Evolutionary conservation across 257 asterid genomes (phyloP).

Genomic region (Gentiana dahurica): DNA sequence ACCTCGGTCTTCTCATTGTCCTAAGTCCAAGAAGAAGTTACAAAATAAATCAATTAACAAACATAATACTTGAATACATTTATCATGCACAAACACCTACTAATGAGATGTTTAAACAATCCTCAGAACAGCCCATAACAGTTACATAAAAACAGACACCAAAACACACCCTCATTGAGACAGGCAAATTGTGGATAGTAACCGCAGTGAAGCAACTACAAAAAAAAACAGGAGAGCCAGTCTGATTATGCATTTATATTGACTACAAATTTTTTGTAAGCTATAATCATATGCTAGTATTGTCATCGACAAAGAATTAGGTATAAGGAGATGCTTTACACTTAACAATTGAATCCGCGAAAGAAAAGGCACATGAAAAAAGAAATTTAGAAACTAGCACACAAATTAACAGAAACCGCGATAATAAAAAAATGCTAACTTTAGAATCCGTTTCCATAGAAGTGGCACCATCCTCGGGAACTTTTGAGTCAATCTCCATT

Average conservation of each 20-base stretch:
- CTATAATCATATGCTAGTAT: too few relatives aligned
- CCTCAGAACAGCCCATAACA: neutral
- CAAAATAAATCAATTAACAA: neutral
- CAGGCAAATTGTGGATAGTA: neutral
- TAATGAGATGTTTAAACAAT: neutral
- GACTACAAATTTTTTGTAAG: too few relatives aligned
- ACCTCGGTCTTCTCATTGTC: conserved; percentile 37
- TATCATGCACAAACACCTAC: too few relatives aligned
- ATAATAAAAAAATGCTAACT: conserved; percentile 18
- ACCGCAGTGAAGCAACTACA: too few relatives aligned
- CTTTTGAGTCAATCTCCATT: conserved; percentile 38
- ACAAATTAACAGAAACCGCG: neutral
- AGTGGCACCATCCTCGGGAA: conserved; percentile 21
- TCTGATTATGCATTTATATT: too few relatives aligned
- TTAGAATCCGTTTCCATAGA: conserved; percentile 23
- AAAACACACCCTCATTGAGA: neutral
- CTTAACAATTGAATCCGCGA: neutral
- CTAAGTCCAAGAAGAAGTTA: conserved; percentile 16
- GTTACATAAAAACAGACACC: neutral
- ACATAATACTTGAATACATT: neutral
- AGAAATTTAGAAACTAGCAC: too few relatives aligned
- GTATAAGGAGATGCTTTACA: too few relatives aligned
- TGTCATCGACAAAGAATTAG: neutral
- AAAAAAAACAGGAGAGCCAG: too few relatives aligned
- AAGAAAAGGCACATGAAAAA: too few relatives aligned